Conservation (phyloP, 78 protist genomes). For the Guillardia theta region DNA sequence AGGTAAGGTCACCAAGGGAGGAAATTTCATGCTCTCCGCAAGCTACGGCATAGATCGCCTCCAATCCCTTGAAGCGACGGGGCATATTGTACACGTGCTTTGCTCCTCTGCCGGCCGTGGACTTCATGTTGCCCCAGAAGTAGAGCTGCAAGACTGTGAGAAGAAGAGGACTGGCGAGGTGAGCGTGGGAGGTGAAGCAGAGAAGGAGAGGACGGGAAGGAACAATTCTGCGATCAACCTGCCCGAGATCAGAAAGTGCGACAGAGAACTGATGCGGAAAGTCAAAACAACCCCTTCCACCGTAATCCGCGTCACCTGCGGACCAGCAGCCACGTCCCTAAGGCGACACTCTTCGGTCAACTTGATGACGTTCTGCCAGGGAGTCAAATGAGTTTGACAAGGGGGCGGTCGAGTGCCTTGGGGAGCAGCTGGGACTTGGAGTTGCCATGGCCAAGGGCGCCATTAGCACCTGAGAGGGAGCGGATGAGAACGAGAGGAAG, state of each 20-base stretch:
- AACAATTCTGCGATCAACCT: too few relatives aligned
- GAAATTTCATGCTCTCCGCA: conserved; percentile 15
- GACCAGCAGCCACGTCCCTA: not conserved
- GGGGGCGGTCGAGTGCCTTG: not conserved
- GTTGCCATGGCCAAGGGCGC: conserved; percentile 37
- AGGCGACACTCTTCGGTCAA: not conserved
- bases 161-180: too few relatives aligned
- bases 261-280: conserved; percentile 22
- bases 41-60: not conserved
- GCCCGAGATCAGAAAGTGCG: conserved; percentile 4
- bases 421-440: not conserved
- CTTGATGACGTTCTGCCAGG: not conserved
- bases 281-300: too few relatives aligned
- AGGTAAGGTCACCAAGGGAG: too few relatives aligned
- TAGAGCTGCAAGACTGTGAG: not conserved
- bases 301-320: not conserved
- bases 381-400: too few relatives aligned
- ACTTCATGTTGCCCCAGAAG: conserved; percentile 40
- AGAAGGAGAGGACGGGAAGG: too few relatives aligned
- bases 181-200: too few relatives aligned
- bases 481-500: too few relatives aligned
- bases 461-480: too few relatives aligned
- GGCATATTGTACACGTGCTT: conserved; percentile 31
- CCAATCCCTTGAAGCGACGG: not conserved
- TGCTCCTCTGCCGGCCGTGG: not conserved